phyloP scores from a whole-genome alignment of 2,329 filamentous ascomycete genomes.

The Penicillium sp. region DNA sequence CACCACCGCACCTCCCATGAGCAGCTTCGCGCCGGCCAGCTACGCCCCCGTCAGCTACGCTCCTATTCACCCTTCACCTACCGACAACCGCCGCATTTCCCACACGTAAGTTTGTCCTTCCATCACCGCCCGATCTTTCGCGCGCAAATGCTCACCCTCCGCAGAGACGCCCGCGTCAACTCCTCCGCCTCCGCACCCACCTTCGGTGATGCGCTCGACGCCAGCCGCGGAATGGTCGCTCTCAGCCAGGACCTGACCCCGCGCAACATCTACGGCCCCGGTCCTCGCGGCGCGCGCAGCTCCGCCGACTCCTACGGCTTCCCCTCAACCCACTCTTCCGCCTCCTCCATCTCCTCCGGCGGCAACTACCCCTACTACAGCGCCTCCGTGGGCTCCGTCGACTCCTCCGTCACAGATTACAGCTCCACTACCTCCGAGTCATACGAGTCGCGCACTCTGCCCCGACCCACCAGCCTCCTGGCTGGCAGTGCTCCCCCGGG shows the following conservation, averaged over 20 bases:
- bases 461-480: conserved; percentile 70
- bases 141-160: conserved; percentile 17
- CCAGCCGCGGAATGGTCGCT: conserved; percentile 89
- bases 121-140: neutral
- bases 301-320: conserved; percentile 90
- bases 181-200: conserved; percentile 56
- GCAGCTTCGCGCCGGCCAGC: conserved; percentile 69
- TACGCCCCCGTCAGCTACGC: conserved; percentile 80
- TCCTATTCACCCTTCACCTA: conserved; percentile 58
- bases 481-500: conserved; percentile 71
- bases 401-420: conserved; percentile 87
- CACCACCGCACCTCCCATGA: conserved; percentile 66
- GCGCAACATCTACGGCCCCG: conserved; percentile 82
- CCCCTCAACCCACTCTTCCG: conserved; percentile 83
- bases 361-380: conserved; percentile 85
- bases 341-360: conserved; percentile 86
- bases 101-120: conserved; percentile 70
- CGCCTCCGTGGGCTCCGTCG: conserved; percentile 68
- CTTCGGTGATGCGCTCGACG: conserved; percentile 88
- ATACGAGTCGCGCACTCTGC: conserved; percentile 84
- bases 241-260: conserved; percentile 92
- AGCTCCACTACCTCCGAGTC: conserved; percentile 83
- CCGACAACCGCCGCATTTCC: conserved; percentile 69
- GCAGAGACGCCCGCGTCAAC: conserved; percentile 38
- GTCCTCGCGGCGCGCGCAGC: conserved; percentile 65